Conservation (phyloP, 306 rosid species). For the Corylus avellana region DNA sequence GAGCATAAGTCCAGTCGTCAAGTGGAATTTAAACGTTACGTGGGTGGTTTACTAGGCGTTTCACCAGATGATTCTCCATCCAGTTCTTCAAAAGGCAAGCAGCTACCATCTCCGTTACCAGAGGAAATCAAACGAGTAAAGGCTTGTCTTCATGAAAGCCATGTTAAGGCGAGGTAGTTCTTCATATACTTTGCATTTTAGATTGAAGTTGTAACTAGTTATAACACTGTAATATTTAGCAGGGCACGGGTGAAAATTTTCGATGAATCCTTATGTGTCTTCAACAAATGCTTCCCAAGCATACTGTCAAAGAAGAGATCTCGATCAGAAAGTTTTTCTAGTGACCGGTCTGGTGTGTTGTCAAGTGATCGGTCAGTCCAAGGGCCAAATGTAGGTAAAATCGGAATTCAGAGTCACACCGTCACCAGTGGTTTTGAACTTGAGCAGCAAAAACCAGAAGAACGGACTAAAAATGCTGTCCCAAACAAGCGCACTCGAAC, state of each 20-base stretch:
- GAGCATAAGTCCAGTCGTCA: conserved; percentile 80
- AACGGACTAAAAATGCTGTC: conserved; percentile 63
- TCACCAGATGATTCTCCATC: conserved; percentile 86
- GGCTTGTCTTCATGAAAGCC: conserved; percentile 49
- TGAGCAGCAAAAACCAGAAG: conserved; percentile 92
- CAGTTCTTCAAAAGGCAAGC: conserved; percentile 75
- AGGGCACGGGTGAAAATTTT: conserved; percentile 82
- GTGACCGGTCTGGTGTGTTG: conserved; percentile 64
- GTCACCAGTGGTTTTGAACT: conserved; percentile 69
- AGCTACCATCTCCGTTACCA: conserved; percentile 54
- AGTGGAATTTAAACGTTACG: conserved; percentile 63
- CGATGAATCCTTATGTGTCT: conserved; percentile 72
- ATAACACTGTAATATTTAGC: conserved; percentile 44
- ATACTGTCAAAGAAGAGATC: conserved; percentile 92
- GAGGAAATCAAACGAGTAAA: conserved; percentile 79
- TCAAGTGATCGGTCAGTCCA: conserved; percentile 68
- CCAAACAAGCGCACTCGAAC: conserved; percentile 95
- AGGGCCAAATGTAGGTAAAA: conserved; percentile 73
- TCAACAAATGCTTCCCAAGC: conserved; percentile 78
- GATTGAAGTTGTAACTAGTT: conserved; percentile 29
- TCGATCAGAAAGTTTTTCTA: conserved; percentile 71
- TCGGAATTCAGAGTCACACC: conserved; percentile 75
- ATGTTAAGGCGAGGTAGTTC: conserved; percentile 84
- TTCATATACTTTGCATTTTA: conserved; percentile 40
- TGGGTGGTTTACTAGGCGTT: conserved; percentile 68